Base-by-base conservation (phyloP, 1,284 basidiomycete species). In the Polyporus tsugae region DNA sequence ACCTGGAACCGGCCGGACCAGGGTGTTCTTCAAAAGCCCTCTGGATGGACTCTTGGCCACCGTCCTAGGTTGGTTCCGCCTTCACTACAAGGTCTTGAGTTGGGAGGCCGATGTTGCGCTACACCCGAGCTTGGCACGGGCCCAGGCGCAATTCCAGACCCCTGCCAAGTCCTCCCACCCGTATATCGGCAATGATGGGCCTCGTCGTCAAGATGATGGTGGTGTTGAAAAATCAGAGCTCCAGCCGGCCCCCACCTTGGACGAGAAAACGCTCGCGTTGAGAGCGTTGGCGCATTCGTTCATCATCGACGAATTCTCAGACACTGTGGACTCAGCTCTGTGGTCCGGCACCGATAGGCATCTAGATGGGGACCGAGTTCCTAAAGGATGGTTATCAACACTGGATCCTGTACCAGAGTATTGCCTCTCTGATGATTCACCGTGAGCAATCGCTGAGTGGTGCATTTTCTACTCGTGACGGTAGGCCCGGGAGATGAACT, bases 51-150 rank as follows among this genome's bases (percentile, higher is more conserved):
- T 59, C 4, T 35, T 59, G 38, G 52, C 10, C 6, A 25, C 39
- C 17, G 9, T 66, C 5, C 41, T 66, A 13, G 29, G 36, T 6
- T 61, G 44, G 58, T 66, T 65, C 41, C n/a, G 42, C 22, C 35
- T 22, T n/a, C 64, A 66, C 49, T 60, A 66, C 52, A 39, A 33
- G 2, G 60, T 66, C 25, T 4, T 22, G 25, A 33, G n/a, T n/a
- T 66, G 61, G 33, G n/a, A 65, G 5, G 10, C 19, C n/a, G 6
- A 49, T 9, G 15, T 25, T 6, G 22, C n/a, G 7, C 46, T 9
- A 3, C 46, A 49, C 7, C n/a, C 46, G 46, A 25, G 6, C 7
- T 49, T 49, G 46, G 46, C 46, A 22, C 46, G 46, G 22, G 46
- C 22, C n/a, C 46, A 49, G n/a, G 46, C 9, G 22, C n/a, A 9